These are phyloP conservation scores for Fusarium sarcochroum DNA, from an alignment of 2,329 filamentous ascomycete species.

Conservation along the genomic window DNA sequence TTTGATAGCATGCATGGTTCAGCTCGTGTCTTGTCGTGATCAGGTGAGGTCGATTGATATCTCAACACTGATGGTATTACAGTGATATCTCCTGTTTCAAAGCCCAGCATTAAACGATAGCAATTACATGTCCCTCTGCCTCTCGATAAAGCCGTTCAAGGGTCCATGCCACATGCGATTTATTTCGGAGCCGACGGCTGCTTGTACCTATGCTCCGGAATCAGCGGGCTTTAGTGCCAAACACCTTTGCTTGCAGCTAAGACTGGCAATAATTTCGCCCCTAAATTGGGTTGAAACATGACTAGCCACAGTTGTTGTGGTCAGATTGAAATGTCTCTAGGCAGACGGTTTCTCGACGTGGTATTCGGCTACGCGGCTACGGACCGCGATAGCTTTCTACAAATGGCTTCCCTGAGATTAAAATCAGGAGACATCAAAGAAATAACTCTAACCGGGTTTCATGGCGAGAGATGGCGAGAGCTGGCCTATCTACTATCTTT, in stretches of 20 bases:
- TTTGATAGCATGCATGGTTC: not conserved
- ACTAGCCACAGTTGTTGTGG: not conserved
- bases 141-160: not conserved
- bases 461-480: no score
- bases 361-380: slow-evolving; percentile 18
- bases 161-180: not conserved
- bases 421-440: slow-evolving; percentile 4
- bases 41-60: not conserved
- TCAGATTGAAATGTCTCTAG: slow-evolving; percentile 12
- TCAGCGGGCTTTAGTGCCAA: slow-evolving; percentile 14
- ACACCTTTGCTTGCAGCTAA: slow-evolving; percentile 15
- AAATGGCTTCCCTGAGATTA: not conserved
- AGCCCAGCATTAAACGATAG: not conserved
- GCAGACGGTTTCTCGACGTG: not conserved
- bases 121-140: not conserved
- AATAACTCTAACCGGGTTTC: slow-evolving; percentile 3
- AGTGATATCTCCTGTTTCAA: not conserved
- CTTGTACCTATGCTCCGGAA: slow-evolving; percentile 7
- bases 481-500: not conserved
- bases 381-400: not conserved
- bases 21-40: not conserved
- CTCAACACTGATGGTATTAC: not conserved
- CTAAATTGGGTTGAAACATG: no score
- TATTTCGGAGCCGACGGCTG: slow-evolving; percentile 16
- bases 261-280: no score